Evolutionary conservation across 305 asterid species (phyloP).

Genomic region (Fraxinus sp.): DNA sequence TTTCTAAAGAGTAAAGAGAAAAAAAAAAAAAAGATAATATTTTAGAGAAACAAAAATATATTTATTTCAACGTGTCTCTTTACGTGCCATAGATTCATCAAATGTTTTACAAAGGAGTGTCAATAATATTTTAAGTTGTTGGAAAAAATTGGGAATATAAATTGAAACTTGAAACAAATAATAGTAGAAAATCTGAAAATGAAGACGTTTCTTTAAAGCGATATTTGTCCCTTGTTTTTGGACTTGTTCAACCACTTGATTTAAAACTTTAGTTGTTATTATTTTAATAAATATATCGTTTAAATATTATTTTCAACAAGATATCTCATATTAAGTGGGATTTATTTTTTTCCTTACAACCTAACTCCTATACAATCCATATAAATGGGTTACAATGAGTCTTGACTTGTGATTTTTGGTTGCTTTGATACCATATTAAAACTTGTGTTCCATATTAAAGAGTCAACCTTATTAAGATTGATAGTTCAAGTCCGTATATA

Average conservation of each 20-base stretch:
- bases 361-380: not conserved
- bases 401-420: not conserved
- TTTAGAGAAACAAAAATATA: not conserved
- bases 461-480: no score
- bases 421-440: not conserved
- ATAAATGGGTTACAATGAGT: not conserved
- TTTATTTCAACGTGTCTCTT: not conserved
- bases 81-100: not conserved
- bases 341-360: not conserved
- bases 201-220: not conserved
- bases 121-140: not conserved
- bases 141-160: not conserved
- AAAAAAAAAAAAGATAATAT: not conserved
- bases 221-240: not conserved
- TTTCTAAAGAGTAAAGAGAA: not conserved
- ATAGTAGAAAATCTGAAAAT: not conserved
- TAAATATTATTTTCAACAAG: no score
- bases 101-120: not conserved
- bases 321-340: not conserved
- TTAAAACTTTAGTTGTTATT: not conserved
- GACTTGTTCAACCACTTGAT: not conserved
- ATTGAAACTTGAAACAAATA: not conserved
- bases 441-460: not conserved
- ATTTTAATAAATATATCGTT: no score
- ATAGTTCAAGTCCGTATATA: not conserved